Percentiles rank a stretch among this genome's conserved stretches.
phyloP scores from a whole-genome alignment of 2,329 filamentous ascomycete species.

The Purpureocillium takamizusanense region DNA sequence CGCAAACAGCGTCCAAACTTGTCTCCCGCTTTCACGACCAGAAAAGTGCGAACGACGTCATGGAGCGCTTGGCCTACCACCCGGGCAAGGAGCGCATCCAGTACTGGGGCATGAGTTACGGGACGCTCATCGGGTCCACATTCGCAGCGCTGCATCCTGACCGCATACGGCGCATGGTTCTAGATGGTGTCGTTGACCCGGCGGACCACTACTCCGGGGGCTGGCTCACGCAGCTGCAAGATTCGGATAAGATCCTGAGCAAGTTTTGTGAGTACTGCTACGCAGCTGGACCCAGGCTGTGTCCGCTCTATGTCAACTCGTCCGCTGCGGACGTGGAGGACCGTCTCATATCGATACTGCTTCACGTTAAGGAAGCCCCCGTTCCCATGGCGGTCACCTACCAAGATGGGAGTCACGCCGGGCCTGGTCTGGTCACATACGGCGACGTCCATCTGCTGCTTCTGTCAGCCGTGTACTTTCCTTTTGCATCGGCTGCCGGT shows the following conservation, averaged over 20 bases:
- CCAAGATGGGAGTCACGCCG: background rate
- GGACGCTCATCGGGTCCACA: constrained; percentile 20
- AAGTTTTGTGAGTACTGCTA: constrained; percentile 14
- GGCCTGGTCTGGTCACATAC: constrained; percentile 6
- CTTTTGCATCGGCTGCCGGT: constrained; percentile 3
- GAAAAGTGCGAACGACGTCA: background rate
- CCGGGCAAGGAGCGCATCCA: constrained; percentile 10
- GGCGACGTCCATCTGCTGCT: constrained; percentile 7
- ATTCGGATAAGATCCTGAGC: constrained; percentile 12
- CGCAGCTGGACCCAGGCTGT: no score
- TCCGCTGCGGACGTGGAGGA: no score
- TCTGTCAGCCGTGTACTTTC: constrained; percentile 5
- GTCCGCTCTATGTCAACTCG: no score
- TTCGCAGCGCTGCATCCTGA: constrained; percentile 21
- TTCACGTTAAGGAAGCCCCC: no score
- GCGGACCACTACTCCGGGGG: constrained; percentile 12
- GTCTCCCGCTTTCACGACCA: background rate
- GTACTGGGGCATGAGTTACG: constrained; percentile 26
- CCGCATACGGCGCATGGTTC: constrained; percentile 10
- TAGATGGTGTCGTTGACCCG: constrained; percentile 15
- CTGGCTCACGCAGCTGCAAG: constrained; percentile 13
- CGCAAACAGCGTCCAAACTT: constrained; percentile 8
- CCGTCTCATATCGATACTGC: no score
- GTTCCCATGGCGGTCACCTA: no score
- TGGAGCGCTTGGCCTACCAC: constrained; percentile 7